Evolutionary conservation across 148 eudicot species (phyloP).

Genomic region (Euryodendron excelsum): DNA sequence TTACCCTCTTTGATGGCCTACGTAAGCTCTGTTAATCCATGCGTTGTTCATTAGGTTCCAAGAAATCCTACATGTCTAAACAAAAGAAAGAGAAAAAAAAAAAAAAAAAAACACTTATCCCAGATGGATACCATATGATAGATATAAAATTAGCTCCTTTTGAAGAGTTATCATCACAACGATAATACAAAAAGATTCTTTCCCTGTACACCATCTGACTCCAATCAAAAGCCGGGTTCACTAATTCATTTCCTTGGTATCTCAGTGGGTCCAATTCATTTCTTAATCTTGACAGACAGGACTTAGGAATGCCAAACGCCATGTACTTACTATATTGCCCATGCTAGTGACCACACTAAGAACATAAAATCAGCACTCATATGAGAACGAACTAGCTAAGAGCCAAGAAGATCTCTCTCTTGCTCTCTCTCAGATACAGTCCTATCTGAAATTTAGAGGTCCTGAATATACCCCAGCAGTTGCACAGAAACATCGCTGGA

Average conservation of each 20-base stretch:
- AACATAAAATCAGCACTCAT: not conserved
- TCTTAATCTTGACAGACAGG: not conserved
- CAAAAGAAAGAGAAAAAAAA: too few species aligned
- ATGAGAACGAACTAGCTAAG: not conserved
- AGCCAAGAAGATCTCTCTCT: not conserved
- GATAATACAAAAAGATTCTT: not conserved
- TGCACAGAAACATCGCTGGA: not conserved
- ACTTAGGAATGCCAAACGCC: not conserved
- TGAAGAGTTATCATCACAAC: too few species aligned
- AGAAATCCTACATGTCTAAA: too few species aligned
- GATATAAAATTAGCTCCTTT: too few species aligned
- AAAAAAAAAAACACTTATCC: too few species aligned
- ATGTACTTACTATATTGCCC: not conserved
- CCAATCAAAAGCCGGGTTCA: not conserved
- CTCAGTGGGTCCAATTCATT: not conserved
- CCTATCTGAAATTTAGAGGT: not conserved
- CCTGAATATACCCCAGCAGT: not conserved
- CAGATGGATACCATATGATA: too few species aligned
- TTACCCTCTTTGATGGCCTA: too few species aligned
- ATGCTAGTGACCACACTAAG: not conserved
- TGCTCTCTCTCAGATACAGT: too few species aligned
- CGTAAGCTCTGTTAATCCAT: too few species aligned
- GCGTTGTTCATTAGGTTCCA: too few species aligned
- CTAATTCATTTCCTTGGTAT: not conserved
- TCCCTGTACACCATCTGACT: not conserved